Conservation (phyloP, 116 monocot species). For the Posidonia oceanica region DNA sequence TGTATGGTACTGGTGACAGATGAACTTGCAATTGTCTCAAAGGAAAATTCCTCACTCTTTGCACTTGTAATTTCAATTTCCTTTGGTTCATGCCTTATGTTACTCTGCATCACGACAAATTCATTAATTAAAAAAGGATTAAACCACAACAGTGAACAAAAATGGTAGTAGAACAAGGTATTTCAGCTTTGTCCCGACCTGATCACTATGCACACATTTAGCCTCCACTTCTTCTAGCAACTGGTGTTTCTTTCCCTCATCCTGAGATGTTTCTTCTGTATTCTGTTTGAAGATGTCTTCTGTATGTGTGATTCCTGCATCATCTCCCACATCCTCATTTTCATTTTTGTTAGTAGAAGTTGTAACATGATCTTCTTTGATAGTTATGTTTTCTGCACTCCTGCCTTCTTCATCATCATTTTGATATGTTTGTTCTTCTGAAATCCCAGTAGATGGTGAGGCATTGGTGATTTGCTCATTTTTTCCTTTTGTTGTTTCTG, state of each 20-base stretch:
- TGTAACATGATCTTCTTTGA: not conserved
- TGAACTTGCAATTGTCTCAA: not conserved
- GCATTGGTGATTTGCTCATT: not conserved
- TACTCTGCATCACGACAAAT: too few relatives aligned
- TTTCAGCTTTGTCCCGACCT: not conserved
- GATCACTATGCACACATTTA: not conserved
- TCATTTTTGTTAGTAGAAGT: not conserved
- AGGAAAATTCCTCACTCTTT: not conserved
- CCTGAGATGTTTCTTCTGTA: not conserved
- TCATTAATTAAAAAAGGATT: too few relatives aligned
- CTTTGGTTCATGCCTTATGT: not conserved
- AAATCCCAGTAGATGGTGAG: not conserved
- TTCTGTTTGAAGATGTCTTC: not conserved
- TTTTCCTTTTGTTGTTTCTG: not conserved
- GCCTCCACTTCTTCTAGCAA: not conserved
- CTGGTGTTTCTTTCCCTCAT: not conserved
- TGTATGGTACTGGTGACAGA: not conserved
- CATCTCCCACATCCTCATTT: not conserved
- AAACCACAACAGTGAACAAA: too few relatives aligned
- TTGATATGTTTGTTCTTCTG: conserved; percentile 7
- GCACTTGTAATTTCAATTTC: not conserved
- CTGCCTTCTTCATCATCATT: not conserved
- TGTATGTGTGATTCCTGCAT: not conserved
- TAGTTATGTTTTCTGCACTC: not conserved
- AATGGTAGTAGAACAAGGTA: too few relatives aligned